Base-by-base conservation (phyloP, 352 stramenopile genomes). In the Pythium coloratum region DNA sequence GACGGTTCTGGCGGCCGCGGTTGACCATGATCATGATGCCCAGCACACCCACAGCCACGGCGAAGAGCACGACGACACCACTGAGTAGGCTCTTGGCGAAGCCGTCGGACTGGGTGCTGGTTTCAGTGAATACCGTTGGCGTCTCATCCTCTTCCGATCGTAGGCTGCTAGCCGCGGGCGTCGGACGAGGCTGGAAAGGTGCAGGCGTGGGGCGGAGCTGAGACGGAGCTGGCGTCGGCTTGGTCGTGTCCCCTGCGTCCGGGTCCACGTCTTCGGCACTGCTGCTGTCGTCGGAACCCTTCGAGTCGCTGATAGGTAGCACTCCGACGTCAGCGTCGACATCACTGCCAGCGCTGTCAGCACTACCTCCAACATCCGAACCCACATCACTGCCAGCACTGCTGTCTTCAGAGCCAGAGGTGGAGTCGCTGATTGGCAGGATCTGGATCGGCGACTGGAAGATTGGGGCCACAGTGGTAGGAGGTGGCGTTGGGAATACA, bases 11-110 rank as follows among this genome's bases (percentile, higher is more conserved):
- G 20, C 63, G 56, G 6, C 46, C 54, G 6, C 55, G 59, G 40
- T 61, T 64, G 54, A 67, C 58, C 66, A 72, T 67, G 44, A 66
- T 59, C 20, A 67, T 59, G n/a, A 46, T 59, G 5, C 53, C 66
- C 13, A 72, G 53, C 51, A 59, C 59, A 12, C 54, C 66, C 2
- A 72, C 66, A 6, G 26, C 55, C 2, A 54, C 66, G 10, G 67
- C 53, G 13, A 72, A 62, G 20, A 62, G 56, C 26, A 63, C 62
- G 40, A 72, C 50, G 20, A 62, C n/a, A 28, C 64, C 64, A 24
- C 44, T 63, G 14, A 63, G 62, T 38, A 63, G 40, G 13, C 42
- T 40, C 36, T 51, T 49, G 57, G 50, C 51, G 36, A 62, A 58
- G 42, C 46, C 34, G 42, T 59, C 59, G 40, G 18, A 58, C 40